phyloP scores from a whole-genome alignment of 202 grass and related monocot genomes.

The Bolboschoenoplectus hybrid region DNA sequence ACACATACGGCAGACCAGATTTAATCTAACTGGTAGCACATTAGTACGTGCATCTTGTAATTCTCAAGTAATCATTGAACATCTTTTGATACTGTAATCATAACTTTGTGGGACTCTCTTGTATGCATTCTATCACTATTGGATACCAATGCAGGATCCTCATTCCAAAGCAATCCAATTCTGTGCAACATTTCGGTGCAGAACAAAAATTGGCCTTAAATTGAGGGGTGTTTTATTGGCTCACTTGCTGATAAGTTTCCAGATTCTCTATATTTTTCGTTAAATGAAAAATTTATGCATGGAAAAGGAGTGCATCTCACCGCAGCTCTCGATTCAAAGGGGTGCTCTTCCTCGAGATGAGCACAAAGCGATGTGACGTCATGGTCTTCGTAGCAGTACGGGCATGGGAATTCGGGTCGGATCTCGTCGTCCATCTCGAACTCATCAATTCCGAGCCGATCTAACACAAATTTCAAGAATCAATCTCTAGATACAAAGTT shows the following conservation, averaged over 20 bases:
- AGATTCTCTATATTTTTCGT: constrained; percentile 20
- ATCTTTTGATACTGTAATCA: background rate
- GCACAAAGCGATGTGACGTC: constrained; percentile 76
- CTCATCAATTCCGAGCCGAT: constrained; percentile 82
- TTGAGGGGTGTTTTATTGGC: background rate
- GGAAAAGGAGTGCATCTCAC: constrained; percentile 39
- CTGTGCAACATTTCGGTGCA: background rate
- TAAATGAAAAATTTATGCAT: background rate
- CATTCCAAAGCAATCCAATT: background rate
- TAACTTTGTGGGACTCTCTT: background rate
- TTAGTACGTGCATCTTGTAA: background rate
- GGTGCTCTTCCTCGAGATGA: constrained; percentile 95
- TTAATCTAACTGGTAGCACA: background rate
- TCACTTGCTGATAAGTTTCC: background rate
- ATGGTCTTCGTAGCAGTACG: constrained; percentile 99
- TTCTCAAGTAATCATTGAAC: background rate
- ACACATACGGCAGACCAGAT: background rate
- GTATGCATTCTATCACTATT: background rate
- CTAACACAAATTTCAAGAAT: constrained; percentile 46
- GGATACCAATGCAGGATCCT: constrained; percentile 5
- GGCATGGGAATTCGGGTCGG: constrained; percentile 80
- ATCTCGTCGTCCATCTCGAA: constrained; percentile 84
- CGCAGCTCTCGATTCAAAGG: constrained; percentile 75
- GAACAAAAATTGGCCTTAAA: background rate
- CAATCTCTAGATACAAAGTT: constrained; percentile 18